phyloP scores from a whole-genome alignment of 106 monocot genomes.

The Narthecium ossifragum region DNA sequence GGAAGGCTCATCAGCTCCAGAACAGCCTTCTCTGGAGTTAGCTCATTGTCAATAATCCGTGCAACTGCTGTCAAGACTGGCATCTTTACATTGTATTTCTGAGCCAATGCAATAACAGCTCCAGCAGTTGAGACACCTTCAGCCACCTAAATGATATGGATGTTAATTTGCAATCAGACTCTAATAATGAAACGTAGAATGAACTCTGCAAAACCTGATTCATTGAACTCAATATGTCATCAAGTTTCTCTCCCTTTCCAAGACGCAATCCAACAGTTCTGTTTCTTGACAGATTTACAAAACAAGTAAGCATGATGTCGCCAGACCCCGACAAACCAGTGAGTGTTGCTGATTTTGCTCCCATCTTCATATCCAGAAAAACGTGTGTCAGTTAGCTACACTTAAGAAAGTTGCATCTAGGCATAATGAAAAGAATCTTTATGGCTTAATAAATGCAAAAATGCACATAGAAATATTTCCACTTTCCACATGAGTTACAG shows the following conservation, averaged over 20 bases:
- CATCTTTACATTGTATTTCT: slow-evolving; percentile 94
- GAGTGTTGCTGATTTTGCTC: slow-evolving; percentile 86
- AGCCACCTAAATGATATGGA: slow-evolving; percentile 58
- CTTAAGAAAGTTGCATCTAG: no score
- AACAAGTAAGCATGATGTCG: slow-evolving; percentile 99
- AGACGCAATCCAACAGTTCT: slow-evolving; percentile 88
- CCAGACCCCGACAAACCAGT: slow-evolving; percentile 93
- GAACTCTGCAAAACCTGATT: slow-evolving; percentile 54
- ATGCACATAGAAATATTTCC: no score
- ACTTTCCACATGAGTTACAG: no score
- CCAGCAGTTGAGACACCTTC: slow-evolving; percentile 99
- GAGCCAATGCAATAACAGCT: slow-evolving; percentile 89
- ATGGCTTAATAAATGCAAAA: no score
- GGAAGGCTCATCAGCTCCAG: slow-evolving; percentile 95
- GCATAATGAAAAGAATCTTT: no score
- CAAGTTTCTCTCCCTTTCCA: slow-evolving; percentile 92
- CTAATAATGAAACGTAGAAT: background rate
- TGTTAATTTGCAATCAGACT: background rate
- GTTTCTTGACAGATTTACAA: slow-evolving; percentile 95
- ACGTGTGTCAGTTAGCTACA: no score
- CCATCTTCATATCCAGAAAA: slow-evolving; percentile 58
- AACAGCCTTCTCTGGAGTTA: slow-evolving; percentile 91
- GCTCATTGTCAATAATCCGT: slow-evolving; percentile 83
- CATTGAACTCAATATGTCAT: slow-evolving; percentile 86
- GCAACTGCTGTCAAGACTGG: slow-evolving; percentile 96